Percentiles rank a stretch among this genome's conserved stretches.
phyloP scores from a whole-genome alignment of 305 asterid species.

The Andrographis paniculata region DNA sequence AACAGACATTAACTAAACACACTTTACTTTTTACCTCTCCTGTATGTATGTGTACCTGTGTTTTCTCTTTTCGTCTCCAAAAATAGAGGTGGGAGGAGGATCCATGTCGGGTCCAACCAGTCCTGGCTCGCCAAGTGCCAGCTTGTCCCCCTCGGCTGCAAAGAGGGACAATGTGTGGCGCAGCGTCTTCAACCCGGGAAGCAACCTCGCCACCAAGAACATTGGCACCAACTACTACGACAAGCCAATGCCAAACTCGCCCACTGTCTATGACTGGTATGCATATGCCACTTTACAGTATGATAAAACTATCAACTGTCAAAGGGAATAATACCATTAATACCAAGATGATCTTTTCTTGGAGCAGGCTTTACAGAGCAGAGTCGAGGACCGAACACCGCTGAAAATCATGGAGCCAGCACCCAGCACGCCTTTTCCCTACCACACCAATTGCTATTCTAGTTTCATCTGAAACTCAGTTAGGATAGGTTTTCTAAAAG shows the following conservation, averaged over 20 bases:
- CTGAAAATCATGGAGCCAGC: too few relatives aligned
- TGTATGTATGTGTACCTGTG: background rate
- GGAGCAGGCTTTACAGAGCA: background rate
- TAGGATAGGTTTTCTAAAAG: too few relatives aligned
- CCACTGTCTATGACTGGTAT: conserved; percentile 94
- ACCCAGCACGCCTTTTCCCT: too few relatives aligned
- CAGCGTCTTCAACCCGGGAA: conserved; percentile 94
- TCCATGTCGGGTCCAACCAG: conserved; percentile 58
- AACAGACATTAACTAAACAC: too few relatives aligned
- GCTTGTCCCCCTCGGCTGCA: conserved; percentile 36
- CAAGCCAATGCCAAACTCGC: conserved; percentile 72
- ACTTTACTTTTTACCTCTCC: background rate
- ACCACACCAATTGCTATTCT: too few relatives aligned
- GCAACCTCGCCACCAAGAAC: conserved; percentile 64
- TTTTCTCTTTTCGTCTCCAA: too few relatives aligned
- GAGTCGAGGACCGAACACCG: background rate
- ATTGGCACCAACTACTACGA: conserved; percentile 70
- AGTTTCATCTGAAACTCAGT: too few relatives aligned
- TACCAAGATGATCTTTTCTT: too few relatives aligned
- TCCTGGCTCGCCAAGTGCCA: conserved; percentile 52
- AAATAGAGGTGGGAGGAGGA: background rate
- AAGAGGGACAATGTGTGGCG: conserved; percentile 82
- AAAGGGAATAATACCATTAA: too few relatives aligned
- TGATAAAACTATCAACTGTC: too few relatives aligned
- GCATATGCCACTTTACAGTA: too few relatives aligned